A percentile compares a stretch with the other conserved stretches of the same genome.
Conservation (phyloP, 2,329 filamentous ascomycete species). For the Myrmaecium sp. region DNA sequence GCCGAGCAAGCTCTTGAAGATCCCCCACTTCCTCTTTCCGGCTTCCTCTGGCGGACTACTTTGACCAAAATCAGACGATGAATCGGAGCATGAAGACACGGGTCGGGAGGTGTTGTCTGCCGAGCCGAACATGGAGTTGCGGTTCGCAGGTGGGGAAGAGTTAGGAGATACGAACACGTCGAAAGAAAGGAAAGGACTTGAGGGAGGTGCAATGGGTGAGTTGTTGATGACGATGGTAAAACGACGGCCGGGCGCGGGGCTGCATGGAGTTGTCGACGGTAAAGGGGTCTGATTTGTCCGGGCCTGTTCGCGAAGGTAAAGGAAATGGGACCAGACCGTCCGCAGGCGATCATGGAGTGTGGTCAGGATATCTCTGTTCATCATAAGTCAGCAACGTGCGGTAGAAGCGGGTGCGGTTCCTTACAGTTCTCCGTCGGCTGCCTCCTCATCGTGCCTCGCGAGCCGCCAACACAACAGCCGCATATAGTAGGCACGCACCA, state of each 20-base stretch:
- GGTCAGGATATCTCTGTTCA: constrained; percentile 47
- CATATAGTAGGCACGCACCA: constrained; percentile 89
- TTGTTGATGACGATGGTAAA: constrained; percentile 84
- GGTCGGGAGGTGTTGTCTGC: constrained; percentile 9
- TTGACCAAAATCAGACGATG: constrained; percentile 15
- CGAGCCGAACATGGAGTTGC: constrained; percentile 4
- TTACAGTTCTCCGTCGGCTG: constrained; percentile 50
- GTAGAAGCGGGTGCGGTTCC: constrained; percentile 16
- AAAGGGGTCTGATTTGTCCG: constrained; percentile 37
- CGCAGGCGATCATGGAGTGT: constrained; percentile 51
- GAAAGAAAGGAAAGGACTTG: constrained; percentile 43
- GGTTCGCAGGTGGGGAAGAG: constrained; percentile 10
- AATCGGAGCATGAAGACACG: constrained; percentile 12
- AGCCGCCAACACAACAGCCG: constrained; percentile 80
- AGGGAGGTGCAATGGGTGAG: constrained; percentile 34
- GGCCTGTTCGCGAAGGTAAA: constrained; percentile 54
- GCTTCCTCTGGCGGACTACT: constrained; percentile 10
- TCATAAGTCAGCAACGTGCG: constrained; percentile 1
- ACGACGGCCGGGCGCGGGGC: constrained; percentile 67
- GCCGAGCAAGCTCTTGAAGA: constrained; percentile 46
- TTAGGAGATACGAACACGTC: constrained; percentile 35
- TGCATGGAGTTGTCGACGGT: constrained; percentile 65
- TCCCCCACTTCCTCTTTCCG: constrained; percentile 42
- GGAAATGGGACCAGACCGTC: constrained; percentile 61
- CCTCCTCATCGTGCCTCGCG: constrained; percentile 54